Base-by-base conservation (phyloP, 2,329 filamentous ascomycete genomes). In the Neonectria coccinea region DNA sequence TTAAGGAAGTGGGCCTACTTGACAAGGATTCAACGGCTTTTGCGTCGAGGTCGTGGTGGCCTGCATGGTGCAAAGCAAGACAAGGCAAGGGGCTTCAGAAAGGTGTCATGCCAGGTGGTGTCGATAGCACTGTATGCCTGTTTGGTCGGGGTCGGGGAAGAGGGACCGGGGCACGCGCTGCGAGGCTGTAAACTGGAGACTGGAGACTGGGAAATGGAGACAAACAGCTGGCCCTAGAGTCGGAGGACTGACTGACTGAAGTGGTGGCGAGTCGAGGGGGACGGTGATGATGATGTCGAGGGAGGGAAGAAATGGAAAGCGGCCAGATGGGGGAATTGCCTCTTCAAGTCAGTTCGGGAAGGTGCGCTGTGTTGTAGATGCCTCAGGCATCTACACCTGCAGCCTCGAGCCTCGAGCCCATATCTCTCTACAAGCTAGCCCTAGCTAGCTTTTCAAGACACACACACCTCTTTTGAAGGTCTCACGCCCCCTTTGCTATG, bases 11-110 rank as follows among this genome's bases (percentile, higher is more conserved):
- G 56, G 61, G 41, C 27, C 47, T 39, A 57, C 70, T 64, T 56
- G 70, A 59, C 70, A 73, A 31, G 70, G 70, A 12, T 73, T 73
- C 12, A 67, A 52, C 25, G 69, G 70, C 64, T 69, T 73, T 31
- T 48, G 42, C 14, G 55, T 60, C 22, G 62, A 57, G 9, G 52
- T 64, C 22, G 22, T 25, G 25, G 64, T 56, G 56, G 70, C 57
- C 67, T 71, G 65, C 70, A 73, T 73, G 41, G 62, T 64, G 65
- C 42, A 55, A 36, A 44, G 53, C 36, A 42, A 41, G 57, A 54
- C 29, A 22, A 25, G 39, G n/a, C 33, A 36, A 36, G 56, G 33
- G 29, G 25, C 10, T n/a, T 48, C 45, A 56, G 36, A 12, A 42
- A 44, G 47, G 45, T 39, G 45, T 53, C 45, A 56, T 50, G 41